Conservation (phyloP, 2,329 filamentous ascomycete species). For the Trichophyton mentagrophytes region DNA sequence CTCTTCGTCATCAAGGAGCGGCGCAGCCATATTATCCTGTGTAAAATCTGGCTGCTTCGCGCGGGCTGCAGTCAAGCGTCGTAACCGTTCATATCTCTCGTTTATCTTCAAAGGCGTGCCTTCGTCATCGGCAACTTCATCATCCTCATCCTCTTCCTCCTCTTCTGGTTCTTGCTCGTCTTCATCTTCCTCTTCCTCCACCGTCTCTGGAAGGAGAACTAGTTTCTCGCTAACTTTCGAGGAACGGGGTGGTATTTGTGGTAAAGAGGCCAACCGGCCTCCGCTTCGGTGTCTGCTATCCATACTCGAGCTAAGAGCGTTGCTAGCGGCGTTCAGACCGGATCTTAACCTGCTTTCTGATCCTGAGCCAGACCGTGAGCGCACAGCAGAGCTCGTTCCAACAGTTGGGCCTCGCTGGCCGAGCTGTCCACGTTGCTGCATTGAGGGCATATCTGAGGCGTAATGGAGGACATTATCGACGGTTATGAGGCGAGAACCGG, state of each 20-base stretch:
- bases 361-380: constrained; percentile 1
- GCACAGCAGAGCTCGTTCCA: constrained; percentile 30
- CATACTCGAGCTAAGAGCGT: constrained; percentile 3
- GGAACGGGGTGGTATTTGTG: constrained; percentile 65
- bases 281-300: constrained; percentile 7
- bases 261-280: constrained; percentile 40
- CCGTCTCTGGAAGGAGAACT: constrained; percentile 80
- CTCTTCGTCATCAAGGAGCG: constrained; percentile 46
- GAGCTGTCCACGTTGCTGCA: constrained; percentile 54
- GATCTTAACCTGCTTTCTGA: background rate
- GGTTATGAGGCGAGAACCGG: constrained; percentile 58
- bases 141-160: constrained; percentile 14
- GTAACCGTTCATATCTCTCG: constrained; percentile 25
- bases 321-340: background rate
- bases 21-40: constrained; percentile 41
- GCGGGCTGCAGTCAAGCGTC: constrained; percentile 22
- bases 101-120: constrained; percentile 5
- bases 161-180: constrained; percentile 32
- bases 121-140: constrained; percentile 16
- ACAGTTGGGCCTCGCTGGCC: constrained; percentile 38
- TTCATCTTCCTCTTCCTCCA: constrained; percentile 38
- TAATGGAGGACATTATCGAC: constrained; percentile 94
- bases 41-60: constrained; percentile 41
- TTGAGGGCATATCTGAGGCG: constrained; percentile 87
- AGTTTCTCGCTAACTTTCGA: constrained; percentile 94